These are phyloP conservation scores for Aspergillus sp. DNA, from an alignment of 2,329 filamentous ascomycete genomes.

Conservation along the genomic window DNA sequence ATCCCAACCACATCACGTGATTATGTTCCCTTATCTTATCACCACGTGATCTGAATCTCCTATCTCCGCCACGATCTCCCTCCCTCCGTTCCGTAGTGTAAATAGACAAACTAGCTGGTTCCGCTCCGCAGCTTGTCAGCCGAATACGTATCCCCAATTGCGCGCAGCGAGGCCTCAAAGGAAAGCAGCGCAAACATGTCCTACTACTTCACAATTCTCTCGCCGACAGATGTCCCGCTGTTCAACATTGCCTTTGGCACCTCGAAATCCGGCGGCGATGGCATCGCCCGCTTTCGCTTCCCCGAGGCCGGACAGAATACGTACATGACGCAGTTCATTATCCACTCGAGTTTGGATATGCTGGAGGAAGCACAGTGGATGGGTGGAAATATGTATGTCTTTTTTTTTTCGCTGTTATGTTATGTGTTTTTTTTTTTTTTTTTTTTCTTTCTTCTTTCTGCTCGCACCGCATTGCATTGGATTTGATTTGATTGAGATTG, in stretches of 20 bases:
- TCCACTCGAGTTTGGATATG: conserved; percentile 90
- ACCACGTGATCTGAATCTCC: conserved; percentile 10
- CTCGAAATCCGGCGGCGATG: conserved; percentile 92
- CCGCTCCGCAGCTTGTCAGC: background rate
- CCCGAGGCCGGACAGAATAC: conserved; percentile 84
- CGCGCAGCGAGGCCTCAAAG: background rate
- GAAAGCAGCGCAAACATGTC: conserved; percentile 64
- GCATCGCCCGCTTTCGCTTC: conserved; percentile 85
- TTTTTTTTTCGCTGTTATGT: background rate
- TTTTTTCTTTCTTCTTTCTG: background rate
- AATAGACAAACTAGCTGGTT: background rate
- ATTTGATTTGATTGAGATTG: too few species aligned
- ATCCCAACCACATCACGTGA: background rate
- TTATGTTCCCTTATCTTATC: conserved; percentile 11
- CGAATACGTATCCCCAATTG: background rate
- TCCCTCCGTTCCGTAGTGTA: background rate
- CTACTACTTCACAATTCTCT: conserved; percentile 97
- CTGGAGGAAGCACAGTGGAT: conserved; percentile 97
- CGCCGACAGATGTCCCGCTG: conserved; percentile 90
- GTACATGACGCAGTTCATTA: conserved; percentile 96
- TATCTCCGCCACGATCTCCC: background rate
- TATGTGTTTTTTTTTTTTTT: background rate
- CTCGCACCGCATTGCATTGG: too few species aligned
- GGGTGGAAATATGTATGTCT: conserved; percentile 71
- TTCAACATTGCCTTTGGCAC: conserved; percentile 98